These are phyloP conservation scores for Bacterosira constricta DNA, from an alignment of 108 stramenopile genomes.

Conservation along the genomic window DNA sequence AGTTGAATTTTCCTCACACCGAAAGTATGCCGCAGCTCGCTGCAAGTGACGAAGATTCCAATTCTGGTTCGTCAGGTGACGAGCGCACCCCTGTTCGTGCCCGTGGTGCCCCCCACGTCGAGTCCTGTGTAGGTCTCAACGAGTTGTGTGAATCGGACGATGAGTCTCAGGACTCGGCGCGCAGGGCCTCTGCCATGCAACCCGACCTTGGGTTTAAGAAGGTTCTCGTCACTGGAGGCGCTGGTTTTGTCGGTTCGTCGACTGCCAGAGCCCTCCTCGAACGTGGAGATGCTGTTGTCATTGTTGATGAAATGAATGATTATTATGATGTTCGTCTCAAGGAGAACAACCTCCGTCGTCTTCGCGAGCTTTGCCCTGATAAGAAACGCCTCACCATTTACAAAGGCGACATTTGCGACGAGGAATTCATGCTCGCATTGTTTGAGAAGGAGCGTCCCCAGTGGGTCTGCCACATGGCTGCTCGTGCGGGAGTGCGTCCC, in stretches of 20 bases:
- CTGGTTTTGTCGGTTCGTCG: conserved; percentile 95
- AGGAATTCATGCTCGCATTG: conserved; percentile 74
- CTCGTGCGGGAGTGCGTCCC: conserved; percentile 90
- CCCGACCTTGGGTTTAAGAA: conserved; percentile 87
- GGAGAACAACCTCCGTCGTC: conserved; percentile 79
- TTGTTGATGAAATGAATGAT: conserved; percentile 98
- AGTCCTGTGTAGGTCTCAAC: conserved; percentile 2
- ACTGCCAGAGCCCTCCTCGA: conserved; percentile 81
- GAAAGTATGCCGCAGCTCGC: conserved; percentile 35
- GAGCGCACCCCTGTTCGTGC: conserved; percentile 7
- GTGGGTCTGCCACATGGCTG: conserved; percentile 98
- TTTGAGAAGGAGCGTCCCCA: conserved; percentile 79
- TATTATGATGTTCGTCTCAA: conserved; percentile 96
- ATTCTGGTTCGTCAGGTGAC: conserved; percentile 29
- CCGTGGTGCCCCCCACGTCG: not conserved
- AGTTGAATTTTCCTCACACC: conserved; percentile 30
- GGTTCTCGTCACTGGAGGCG: conserved; percentile 97
- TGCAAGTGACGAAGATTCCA: conserved; percentile 28
- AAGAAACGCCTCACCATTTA: conserved; percentile 63
- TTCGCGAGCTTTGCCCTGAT: conserved; percentile 51
- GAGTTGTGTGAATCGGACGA: conserved; percentile 6
- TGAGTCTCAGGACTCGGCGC: not conserved
- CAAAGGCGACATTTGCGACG: conserved; percentile 94
- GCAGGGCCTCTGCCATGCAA: conserved; percentile 22
- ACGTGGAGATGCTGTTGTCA: conserved; percentile 94